Evolutionary conservation across 176 grass and related monocot species (phyloP), one percentile per base, ranked within the genome.

Genomic region (Themeda triandra): DNA sequence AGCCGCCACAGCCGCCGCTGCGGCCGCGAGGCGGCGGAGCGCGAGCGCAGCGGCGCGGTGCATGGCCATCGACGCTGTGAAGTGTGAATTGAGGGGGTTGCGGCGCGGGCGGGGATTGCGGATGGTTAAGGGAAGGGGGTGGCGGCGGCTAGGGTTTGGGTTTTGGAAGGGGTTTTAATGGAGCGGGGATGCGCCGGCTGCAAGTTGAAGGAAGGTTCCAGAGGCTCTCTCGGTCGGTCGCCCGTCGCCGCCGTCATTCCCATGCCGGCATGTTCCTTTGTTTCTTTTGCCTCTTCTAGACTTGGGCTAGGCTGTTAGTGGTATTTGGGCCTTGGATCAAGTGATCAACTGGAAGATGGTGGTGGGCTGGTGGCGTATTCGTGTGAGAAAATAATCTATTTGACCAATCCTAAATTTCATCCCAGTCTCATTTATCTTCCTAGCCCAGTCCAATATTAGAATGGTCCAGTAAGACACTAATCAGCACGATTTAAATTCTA

Each of bases 101-200:
- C 72, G 6, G 56, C 41, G 24, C 19, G 18, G 17, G 13, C 4
- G 13, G 10, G 27, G 9, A 0, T 23, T n/a, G n/a, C n/a, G n/a
- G n/a, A n/a, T n/a, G n/a, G n/a, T n/a, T n/a, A 2, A 6, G 0
- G 4, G 13, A 15, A 7, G 23, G 28, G 28, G 8, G 77, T 10
- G 66, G 56, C 31, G 66, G 56, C 31, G 81, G 75, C 81, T 84
- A 88, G 87, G 81, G 81, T 88, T 84, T 80, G 59, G 81, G 81
- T 84, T 88, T 74, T 19, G 48, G 66, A 65, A 24, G 1, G 54
- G 21, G 73, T 44, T 84, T 84, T 79, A 66, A 84, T 1, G 63
- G 49, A 33, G 71, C 21, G 14, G 46, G 46, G n/a, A 23, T 41
- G 75, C 39, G 67, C 2, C 25, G 13, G 63, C 28, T 12, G 59